These are phyloP conservation scores for Cladobotryum mycophilum DNA, from an alignment of 2,329 filamentous ascomycete species.

Conservation along the genomic window DNA sequence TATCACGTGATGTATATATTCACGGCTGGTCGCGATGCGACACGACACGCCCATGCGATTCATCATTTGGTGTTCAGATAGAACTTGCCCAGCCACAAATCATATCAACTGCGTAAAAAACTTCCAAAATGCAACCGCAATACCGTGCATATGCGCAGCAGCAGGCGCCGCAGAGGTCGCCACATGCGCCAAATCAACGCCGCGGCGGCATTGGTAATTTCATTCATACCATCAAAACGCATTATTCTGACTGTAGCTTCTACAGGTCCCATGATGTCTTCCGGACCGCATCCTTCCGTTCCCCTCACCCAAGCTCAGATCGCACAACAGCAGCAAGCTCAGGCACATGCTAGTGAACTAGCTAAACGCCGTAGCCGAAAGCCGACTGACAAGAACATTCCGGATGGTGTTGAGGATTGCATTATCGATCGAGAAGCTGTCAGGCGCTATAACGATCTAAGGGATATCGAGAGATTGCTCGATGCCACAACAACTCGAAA, in stretches of 20 bases:
- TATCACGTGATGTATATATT: neutral
- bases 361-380: slow-evolving; percentile 78
- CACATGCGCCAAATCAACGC: slow-evolving; percentile 42
- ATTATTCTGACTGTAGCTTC: neutral
- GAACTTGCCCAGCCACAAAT: no score
- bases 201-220: slow-evolving; percentile 48
- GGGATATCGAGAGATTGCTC: slow-evolving; percentile 79
- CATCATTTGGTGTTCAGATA: no score
- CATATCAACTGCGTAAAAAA: no score
- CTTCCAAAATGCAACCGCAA: slow-evolving; percentile 42
- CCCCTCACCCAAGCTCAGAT: slow-evolving; percentile 50
- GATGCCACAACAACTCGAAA: slow-evolving; percentile 95
- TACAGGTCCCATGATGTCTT: slow-evolving; percentile 51
- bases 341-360: slow-evolving; percentile 53
- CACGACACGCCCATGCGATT: neutral
- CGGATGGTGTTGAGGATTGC: slow-evolving; percentile 79
- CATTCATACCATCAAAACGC: slow-evolving; percentile 3
- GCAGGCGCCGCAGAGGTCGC: slow-evolving; percentile 43
- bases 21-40: neutral
- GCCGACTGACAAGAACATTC: slow-evolving; percentile 91
- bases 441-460: slow-evolving; percentile 72
- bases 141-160: slow-evolving; percentile 48
- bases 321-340: slow-evolving; percentile 44
- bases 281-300: slow-evolving; percentile 44
- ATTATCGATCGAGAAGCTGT: slow-evolving; percentile 72